Base-by-base conservation (phyloP, 176 grass and related monocot genomes). In the Carex kokanica region DNA sequence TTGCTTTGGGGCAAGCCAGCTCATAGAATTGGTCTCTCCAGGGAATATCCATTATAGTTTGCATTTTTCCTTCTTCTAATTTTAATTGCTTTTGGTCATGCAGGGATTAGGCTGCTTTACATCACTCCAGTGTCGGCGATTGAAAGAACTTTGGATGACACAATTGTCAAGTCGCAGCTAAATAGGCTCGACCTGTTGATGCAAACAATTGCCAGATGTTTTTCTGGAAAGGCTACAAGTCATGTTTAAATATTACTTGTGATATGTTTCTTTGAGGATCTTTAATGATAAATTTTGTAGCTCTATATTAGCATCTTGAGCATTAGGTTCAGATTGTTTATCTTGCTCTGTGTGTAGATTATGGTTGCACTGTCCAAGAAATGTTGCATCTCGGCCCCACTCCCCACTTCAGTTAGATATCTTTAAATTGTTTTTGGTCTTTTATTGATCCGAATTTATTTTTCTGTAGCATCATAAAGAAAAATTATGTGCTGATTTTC, bases 231-330 rank as follows among this genome's bases (percentile, higher is more conserved):
- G 47, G 73, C 49, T 78, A 31, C 24, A 32, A 54, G 73, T 14
- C 24, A 18, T 77, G 49, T 56, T 56, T 56, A 55, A 78, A 55
- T 25, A 32, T 32, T 56, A 17, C 32, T 32, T 78, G 14, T 24
- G 49, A 31, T 56, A 14, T 78, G 72, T 78, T 74, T 74, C 20
- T 53, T 53, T 53, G 2, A 32, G 43, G 14, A 56, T 54, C 5
- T 56, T 55, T 54, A 51, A 78, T 55, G 73, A 32, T 78, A 78
- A 78, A 78, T 78, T 78, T 56, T 78, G 73, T 56, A 78, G 45
- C 49, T 51, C 18, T 13, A 51, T 73, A 24, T 49, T 73, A 20
- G 69, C 41, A 73, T 73, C 69, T 78, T 31, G 43, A 31, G 14
- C 73, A 17, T 47, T 77, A 77, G 73, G 73, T 53, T 77, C 73